Conservation (phyloP, 1,139 yeast genomes). For the Blastobotrys proliferans region DNA sequence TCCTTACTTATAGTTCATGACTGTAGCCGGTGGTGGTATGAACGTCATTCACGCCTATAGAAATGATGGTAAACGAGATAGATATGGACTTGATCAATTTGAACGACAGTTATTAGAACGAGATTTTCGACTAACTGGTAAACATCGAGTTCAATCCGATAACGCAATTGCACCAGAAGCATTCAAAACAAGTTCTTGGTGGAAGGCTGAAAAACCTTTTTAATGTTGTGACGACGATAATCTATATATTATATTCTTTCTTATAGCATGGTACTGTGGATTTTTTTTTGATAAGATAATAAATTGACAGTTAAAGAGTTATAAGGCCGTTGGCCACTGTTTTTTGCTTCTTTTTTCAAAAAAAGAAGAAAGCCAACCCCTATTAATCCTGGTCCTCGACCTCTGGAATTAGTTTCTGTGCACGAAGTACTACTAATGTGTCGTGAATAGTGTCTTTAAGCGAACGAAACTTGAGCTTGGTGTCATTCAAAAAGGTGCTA, state of each 20-base stretch:
- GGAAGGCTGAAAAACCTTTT: slow-evolving; percentile 33
- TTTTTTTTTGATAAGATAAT: too few relatives aligned
- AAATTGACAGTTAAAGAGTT: too few relatives aligned
- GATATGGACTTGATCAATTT: slow-evolving; percentile 59
- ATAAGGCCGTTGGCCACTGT: not conserved
- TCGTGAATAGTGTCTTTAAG: slow-evolving; percentile 4
- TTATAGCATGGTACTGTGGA: not conserved
- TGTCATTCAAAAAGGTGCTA: slow-evolving; percentile 6
- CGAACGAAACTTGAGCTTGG: slow-evolving; percentile 3
- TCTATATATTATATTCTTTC: not conserved
- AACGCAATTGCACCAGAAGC: slow-evolving; percentile 70
- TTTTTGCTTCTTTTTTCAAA: not conserved
- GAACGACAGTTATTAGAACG: slow-evolving; percentile 58
- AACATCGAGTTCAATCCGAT: slow-evolving; percentile 63
- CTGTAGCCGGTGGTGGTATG: slow-evolving; percentile 51
- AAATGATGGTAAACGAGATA: slow-evolving; percentile 51
- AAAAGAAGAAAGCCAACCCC: not conserved
- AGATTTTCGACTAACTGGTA: slow-evolving; percentile 73
- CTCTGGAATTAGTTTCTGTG: not conserved
- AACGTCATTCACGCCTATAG: slow-evolving; percentile 45
- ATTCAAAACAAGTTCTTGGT: slow-evolving; percentile 53
- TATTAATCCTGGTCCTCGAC: not conserved
- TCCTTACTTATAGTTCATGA: slow-evolving; percentile 37
- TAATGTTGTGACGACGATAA: slow-evolving; percentile 3
- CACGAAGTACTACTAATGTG: slow-evolving; percentile 2